Evolutionary conservation across 108 stramenopile genomes (phyloP).

Genomic region (Cylindrotheca closterium): DNA sequence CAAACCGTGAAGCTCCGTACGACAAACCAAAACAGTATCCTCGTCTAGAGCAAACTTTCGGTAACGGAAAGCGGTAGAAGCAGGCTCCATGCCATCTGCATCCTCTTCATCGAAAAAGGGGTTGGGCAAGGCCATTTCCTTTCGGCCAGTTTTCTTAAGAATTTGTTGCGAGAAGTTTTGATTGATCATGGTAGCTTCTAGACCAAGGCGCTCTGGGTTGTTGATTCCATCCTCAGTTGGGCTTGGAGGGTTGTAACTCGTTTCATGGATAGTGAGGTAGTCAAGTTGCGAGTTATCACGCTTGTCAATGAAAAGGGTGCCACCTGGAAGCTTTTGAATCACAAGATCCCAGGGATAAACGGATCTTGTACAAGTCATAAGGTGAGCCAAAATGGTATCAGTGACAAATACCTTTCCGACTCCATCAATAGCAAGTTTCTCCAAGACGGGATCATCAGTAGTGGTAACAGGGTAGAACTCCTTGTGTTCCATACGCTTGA

Average conservation of each 20-base stretch:
- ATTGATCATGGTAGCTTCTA: conserved; percentile 97
- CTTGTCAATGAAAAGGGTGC: conserved; percentile 94
- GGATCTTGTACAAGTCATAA: conserved; percentile 95
- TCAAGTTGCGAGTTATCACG: conserved; percentile 93
- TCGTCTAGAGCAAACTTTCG: conserved; percentile 89
- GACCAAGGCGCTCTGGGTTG: conserved; percentile 85
- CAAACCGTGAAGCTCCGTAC: conserved; percentile 84
- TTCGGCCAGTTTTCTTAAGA: conserved; percentile 71
- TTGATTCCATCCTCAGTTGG: conserved; percentile 79
- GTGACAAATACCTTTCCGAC: conserved; percentile 94
- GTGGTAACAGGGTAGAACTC: conserved; percentile 96
- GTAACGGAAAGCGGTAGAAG: conserved; percentile 96
- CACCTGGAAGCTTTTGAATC: conserved; percentile 89
- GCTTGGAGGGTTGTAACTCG: conserved; percentile 76
- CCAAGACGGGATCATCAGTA: conserved; percentile 97
- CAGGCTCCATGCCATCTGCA: conserved; percentile 92
- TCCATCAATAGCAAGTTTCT: conserved; percentile 91
- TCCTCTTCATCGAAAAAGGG: conserved; percentile 98
- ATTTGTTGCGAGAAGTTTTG: conserved; percentile 99
- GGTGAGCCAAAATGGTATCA: conserved; percentile 93
- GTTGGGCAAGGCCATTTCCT: conserved; percentile 83
- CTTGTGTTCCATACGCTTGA: conserved; percentile 83
- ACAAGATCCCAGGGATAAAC: conserved; percentile 98
- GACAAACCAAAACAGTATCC: conserved; percentile 64
- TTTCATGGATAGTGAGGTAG: conserved; percentile 92